Evolutionary conservation across 192 early-diverging fungal genomes (phyloP), one percentile per base, ranked within the genome.

Genomic region (Rhizoclosmatium globosum): DNA sequence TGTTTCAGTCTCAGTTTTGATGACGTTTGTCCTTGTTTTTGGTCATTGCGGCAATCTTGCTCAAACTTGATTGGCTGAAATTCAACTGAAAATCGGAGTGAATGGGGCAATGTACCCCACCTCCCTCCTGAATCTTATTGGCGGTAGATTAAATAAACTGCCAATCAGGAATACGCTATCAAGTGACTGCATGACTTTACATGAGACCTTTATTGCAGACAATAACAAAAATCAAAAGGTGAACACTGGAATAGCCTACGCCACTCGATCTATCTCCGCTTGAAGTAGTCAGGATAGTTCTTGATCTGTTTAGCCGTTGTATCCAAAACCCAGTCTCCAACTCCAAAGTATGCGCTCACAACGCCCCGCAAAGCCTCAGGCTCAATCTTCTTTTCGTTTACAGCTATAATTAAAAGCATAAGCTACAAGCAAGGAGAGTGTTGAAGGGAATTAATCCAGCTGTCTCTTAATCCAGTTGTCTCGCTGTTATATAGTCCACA

Each of bases 291-390:
- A 39, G 81, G 74, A n/a, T 76, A 31, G 2, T 79, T 80, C 65
- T 77, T 84, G 41, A 86, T 50, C 50, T 86, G 82, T 9, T 48
- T 19, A 3, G 80, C 80, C 2, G 80, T 56, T 6, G 46, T 43
- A 53, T 84, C 79, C 39, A 86, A 44, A 4, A 82, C 81, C 76
- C 77, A 84, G 41, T 86, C 85, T 7, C 85, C 85, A 57, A 84
- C 74, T 2, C 56, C 43, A 41, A 84, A n/a, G 62, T 83, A 83
- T 38, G 56, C 59, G 21, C n/a, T 6, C 4, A 84, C 66, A 13
- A 74, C 61, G 9, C 75, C 77, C 43, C 85, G 77, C 17, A 74
- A 43, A n/a, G 77, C 74, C 31, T 84, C 85, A 82, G 84, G 81
- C 50, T 85, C 85, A 43, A 86, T 84, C 47, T 74, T 86, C 59